Percentiles rank a stretch among this genome's conserved stretches.
Evolutionary conservation across 1,139 yeast genomes (phyloP).

Genomic region (Scheffersomyces cryptocercus): DNA sequence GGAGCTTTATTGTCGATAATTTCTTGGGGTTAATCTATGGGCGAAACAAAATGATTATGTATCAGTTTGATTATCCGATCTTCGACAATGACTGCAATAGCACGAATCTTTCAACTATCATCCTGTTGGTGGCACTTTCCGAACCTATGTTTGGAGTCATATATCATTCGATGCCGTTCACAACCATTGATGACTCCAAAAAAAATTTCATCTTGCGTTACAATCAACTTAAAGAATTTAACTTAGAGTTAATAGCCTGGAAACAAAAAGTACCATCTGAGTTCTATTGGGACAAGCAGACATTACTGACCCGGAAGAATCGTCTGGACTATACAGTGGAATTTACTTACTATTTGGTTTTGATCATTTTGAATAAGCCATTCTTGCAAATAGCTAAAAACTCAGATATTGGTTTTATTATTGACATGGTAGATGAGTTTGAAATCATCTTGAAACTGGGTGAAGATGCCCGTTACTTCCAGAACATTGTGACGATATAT

Average conservation of each 20-base stretch:
- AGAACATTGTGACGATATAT: constrained; percentile 1
- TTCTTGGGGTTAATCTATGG: constrained; percentile 4
- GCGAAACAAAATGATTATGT: constrained; percentile 1
- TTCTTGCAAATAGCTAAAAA: constrained; percentile 1
- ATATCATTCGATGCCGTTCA: neutral
- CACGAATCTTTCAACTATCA: neutral
- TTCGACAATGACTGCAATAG: neutral
- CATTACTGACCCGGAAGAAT: neutral
- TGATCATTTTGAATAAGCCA: constrained; percentile 2
- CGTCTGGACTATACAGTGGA: neutral
- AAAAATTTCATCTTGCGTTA: constrained; percentile 1
- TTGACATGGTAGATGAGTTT: constrained; percentile 1
- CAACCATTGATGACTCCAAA: constrained; percentile 1
- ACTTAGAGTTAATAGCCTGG: constrained; percentile 1
- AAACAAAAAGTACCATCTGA: neutral
- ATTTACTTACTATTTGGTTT: constrained; percentile 1
- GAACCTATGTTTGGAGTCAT: constrained; percentile 1
- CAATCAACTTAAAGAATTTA: constrained; percentile 1
- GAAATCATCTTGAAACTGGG: neutral
- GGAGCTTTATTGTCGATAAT: constrained; percentile 1
- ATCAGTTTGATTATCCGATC: constrained; percentile 1
- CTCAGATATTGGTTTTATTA: neutral
- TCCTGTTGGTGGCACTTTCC: neutral
- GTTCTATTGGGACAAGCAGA: constrained; percentile 1
- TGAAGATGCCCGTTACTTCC: neutral